Conservation (phyloP, 495 filamentous ascomycete genomes). For the Neurospora africana region DNA sequence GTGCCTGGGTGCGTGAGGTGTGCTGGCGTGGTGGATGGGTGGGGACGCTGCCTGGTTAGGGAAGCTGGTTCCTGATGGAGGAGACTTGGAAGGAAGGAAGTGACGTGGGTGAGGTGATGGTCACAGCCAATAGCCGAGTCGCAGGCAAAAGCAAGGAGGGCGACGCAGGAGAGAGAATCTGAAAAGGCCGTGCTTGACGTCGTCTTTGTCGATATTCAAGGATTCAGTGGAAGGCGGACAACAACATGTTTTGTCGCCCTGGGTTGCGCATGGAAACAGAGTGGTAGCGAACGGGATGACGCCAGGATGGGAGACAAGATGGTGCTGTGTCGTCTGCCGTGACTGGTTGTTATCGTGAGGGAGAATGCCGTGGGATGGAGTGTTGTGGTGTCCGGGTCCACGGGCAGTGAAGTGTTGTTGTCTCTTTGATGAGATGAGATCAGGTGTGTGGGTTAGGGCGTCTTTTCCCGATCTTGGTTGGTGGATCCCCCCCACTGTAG, state of each 20-base stretch:
- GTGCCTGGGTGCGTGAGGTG: neutral
- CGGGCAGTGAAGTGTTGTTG: neutral
- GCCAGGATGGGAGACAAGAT: neutral
- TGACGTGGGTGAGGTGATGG: slow-evolving; percentile 10
- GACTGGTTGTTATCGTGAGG: neutral
- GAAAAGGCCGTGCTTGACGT: neutral
- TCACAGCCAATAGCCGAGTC: slow-evolving; percentile 11
- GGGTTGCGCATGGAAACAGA: neutral
- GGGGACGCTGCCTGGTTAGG: neutral
- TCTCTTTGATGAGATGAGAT: neutral
- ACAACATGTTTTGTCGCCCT: neutral
- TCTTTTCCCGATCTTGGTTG: neutral
- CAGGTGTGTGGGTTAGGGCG: neutral
- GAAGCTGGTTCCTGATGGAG: neutral
- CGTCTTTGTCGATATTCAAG: neutral
- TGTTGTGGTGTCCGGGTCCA: neutral
- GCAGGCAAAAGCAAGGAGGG: slow-evolving; percentile 7
- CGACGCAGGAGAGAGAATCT: neutral
- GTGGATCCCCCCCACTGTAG: neutral
- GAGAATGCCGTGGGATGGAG: neutral
- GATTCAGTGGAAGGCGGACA: neutral
- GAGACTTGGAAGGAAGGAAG: slow-evolving; percentile 7
- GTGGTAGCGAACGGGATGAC: neutral
- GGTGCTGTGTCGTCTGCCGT: neutral
- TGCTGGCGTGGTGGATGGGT: neutral